Percentiles rank a stretch among this genome's conserved stretches.
These are phyloP conservation scores for Fusarium incarnatum DNA, from an alignment of 2,329 filamentous ascomycete genomes.

Conservation along the genomic window DNA sequence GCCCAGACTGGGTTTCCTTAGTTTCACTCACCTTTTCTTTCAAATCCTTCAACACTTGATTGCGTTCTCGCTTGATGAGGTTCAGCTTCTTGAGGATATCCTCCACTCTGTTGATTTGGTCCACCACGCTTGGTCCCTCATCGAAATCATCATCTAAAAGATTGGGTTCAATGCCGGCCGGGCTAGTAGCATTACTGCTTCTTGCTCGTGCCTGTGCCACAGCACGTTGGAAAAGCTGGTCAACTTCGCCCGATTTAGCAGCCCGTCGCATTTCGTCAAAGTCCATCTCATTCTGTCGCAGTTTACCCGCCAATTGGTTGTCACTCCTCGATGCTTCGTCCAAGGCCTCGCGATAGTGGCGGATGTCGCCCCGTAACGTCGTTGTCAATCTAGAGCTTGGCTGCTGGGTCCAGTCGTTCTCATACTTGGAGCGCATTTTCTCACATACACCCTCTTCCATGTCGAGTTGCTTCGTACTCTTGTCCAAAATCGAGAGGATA, in stretches of 20 bases:
- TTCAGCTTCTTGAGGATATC: conserved; percentile 91
- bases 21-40: conserved; percentile 86
- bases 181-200: conserved; percentile 70
- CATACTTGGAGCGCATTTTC: conserved; percentile 99
- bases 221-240: conserved; percentile 88
- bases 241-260: conserved; percentile 85
- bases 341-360: conserved; percentile 87
- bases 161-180: conserved; percentile 74
- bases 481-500: conserved; percentile 79
- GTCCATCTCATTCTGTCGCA: conserved; percentile 86
- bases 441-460: conserved; percentile 98
- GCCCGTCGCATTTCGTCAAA: conserved; percentile 96
- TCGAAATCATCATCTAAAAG: conserved; percentile 95
- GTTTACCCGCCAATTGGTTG: conserved; percentile 81
- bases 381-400: conserved; percentile 90
- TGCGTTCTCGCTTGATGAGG: conserved; percentile 89
- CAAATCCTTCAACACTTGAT: conserved; percentile 93
- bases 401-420: conserved; percentile 95
- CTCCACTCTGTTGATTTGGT: conserved; percentile 90
- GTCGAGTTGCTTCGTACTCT: conserved; percentile 87
- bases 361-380: conserved; percentile 86
- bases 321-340: conserved; percentile 92
- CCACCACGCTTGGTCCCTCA: conserved; percentile 80
- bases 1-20: background rate
- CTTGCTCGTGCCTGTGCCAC: conserved; percentile 81